Evolutionary conservation across 2,329 filamentous ascomycete species (phyloP).

Genomic region (Trichophyton equinum): DNA sequence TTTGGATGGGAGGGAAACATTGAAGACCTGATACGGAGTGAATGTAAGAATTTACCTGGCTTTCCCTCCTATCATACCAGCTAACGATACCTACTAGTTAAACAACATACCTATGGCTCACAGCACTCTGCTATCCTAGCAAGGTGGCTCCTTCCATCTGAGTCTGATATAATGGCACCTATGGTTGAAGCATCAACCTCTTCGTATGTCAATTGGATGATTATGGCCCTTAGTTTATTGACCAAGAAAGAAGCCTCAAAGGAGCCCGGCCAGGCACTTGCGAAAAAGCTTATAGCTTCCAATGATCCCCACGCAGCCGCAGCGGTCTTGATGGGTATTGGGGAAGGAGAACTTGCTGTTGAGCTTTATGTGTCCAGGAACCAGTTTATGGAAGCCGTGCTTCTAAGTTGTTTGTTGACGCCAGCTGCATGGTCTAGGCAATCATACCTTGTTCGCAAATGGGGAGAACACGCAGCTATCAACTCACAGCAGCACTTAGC

Average conservation of each 20-base stretch:
- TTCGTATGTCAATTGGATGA: constrained; percentile 93
- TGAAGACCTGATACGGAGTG: constrained; percentile 68
- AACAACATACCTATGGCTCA: constrained; percentile 58
- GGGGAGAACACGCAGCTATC: constrained; percentile 84
- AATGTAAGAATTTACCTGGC: constrained; percentile 39
- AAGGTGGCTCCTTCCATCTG: constrained; percentile 84
- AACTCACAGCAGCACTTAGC: constrained; percentile 81
- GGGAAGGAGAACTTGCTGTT: constrained; percentile 85
- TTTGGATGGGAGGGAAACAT: constrained; percentile 91
- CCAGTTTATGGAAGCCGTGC: constrained; percentile 81
- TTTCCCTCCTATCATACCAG: background rate
- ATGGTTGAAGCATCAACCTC: constrained; percentile 68
- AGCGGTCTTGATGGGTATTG: constrained; percentile 83
- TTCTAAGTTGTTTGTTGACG: constrained; percentile 72
- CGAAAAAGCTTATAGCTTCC: constrained; percentile 76
- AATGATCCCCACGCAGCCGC: constrained; percentile 86
- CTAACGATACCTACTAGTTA: constrained; percentile 36
- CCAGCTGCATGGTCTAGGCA: constrained; percentile 86
- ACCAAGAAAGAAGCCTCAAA: constrained; percentile 67
- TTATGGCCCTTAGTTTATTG: constrained; percentile 81
- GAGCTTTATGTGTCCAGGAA: constrained; percentile 91
- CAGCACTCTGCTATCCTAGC: constrained; percentile 68
- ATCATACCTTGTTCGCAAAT: constrained; percentile 75
- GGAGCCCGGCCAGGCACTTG: constrained; percentile 79
- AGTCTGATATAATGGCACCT: constrained; percentile 66